Base-by-base conservation (phyloP, 2,329 filamentous ascomycete species). In the Exutisphaerella laricina region DNA sequence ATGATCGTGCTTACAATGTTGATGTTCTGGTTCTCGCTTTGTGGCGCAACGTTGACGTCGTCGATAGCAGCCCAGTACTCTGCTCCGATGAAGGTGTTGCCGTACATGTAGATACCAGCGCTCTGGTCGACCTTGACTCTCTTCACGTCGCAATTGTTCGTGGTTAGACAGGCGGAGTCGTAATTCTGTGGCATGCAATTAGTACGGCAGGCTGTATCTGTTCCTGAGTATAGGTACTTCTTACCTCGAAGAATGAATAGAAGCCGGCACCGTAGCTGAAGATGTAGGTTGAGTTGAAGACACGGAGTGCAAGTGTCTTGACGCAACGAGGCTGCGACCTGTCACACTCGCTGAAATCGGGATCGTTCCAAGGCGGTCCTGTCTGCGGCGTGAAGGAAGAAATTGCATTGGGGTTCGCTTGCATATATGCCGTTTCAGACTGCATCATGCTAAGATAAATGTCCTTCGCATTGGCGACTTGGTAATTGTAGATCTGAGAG, bases 371-470 rank as follows among this genome's bases (percentile, higher is more conserved):
- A 6, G 35, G 43, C 13, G 39, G 33, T 5, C 67, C 66, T 13
- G 73, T 51, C 56, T 82, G 78, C 45, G 71, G 66, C 0, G 69
- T 70, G 65, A 84, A 88, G 28, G 82, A 84, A 7, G 77, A 72
- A 7, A 77, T 73, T 2, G 86, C 78, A 54, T 84, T 76, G 4
- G 88, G 87, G 69, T 90, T 89, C 62, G 84, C 78, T 69, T 94
- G 86, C 74, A 84, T 88, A 72, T 80, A 79, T 12, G 88, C 85
- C 4, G 88, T 95, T 69, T 96, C 90, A 3, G 85, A 86, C 69
- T 96, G 89, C 57, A 94, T 87, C 38, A 86, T 70, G 8, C 78
- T 82, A 75, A 94, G 82, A 70, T 84, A 94, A 50, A 94, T 74
- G 59, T 89, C 84, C 58, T 79, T 74, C 2, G 88, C 86, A 49